Evolutionary conservation across 176 grass and related monocot genomes (phyloP), one percentile per base, ranked within the genome.

Genomic region (Avena sativa): DNA sequence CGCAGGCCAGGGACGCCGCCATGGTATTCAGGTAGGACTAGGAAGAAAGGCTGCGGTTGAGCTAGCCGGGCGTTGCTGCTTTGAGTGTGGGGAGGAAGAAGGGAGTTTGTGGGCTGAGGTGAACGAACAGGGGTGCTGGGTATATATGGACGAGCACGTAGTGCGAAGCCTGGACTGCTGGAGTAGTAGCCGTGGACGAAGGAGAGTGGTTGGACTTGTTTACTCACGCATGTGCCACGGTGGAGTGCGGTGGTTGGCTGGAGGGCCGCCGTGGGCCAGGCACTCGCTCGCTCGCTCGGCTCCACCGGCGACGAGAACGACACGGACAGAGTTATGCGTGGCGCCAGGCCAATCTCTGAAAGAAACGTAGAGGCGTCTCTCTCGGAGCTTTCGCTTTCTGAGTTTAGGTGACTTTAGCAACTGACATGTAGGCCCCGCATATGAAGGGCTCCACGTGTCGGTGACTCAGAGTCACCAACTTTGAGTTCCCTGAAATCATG

Each of bases 121-220:
- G 34, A 57, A 6, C 1, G 26, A 48, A 8, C 21, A 0, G 13
- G 66, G 59, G 21, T 76, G 43, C 4, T 2, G 44, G 53, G 58
- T 89, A 36, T 89, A 81, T 85, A 89, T 85, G 34, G 77, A 34
- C 16, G 58, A 50, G 7, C 21, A 47, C 5, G 63, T 23, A 23
- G 23, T 23, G 47, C 16, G 3, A 15, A 44, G 8, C 8, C 9
- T 47, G 10, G 38, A 40, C 0, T 40, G 74, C 17, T 17, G 1
- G 7, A 40, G 38, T 28, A 4, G 23, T 66, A 63, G 20, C 62
- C 43, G 9, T 47, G 63, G 9, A 26, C 8, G 28, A 59, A 7
- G 63, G 84, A 47, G 73, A 47, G 73, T n/a, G n/a, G 84, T 63
- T 62, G 1, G 60, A 58, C 20, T 57, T 20, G 23, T 48, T 47